These are phyloP conservation scores for Solanum chilense DNA, from an alignment of 257 asterid species.

Conservation along the genomic window DNA sequence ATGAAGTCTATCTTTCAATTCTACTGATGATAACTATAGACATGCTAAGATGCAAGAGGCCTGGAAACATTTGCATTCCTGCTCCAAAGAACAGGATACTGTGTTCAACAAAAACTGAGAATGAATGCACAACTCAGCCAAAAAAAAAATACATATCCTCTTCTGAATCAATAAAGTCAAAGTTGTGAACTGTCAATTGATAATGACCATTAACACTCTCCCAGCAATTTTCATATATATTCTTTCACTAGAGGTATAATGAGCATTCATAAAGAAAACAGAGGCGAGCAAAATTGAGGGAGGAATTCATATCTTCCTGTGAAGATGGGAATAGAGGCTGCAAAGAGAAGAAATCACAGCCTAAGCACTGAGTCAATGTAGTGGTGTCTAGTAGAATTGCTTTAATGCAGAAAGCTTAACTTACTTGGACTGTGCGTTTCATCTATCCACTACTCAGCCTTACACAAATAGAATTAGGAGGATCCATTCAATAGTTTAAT, in stretches of 20 bases:
- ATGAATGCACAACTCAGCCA: background rate
- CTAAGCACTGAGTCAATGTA: background rate
- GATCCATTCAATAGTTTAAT: background rate
- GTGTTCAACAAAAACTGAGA: background rate
- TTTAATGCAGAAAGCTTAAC: background rate
- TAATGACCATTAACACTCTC: background rate
- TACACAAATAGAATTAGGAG: background rate
- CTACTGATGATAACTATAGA: background rate
- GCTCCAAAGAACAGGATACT: background rate
- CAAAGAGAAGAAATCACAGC: background rate
- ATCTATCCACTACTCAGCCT: background rate
- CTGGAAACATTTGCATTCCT: background rate
- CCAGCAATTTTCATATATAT: background rate
- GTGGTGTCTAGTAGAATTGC: background rate
- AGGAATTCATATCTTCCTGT: background rate
- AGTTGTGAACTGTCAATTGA: background rate
- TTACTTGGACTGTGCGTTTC: background rate
- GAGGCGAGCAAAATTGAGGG: background rate
- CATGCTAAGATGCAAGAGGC: background rate
- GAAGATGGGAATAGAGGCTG: background rate
- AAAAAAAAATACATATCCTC: background rate
- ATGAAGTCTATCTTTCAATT: background rate
- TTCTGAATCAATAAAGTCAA: background rate
- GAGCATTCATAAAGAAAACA: background rate
- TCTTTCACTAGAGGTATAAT: background rate